Conservation (phyloP, 2,329 filamentous ascomycete species). For the Trichophyton mentagrophytes region DNA sequence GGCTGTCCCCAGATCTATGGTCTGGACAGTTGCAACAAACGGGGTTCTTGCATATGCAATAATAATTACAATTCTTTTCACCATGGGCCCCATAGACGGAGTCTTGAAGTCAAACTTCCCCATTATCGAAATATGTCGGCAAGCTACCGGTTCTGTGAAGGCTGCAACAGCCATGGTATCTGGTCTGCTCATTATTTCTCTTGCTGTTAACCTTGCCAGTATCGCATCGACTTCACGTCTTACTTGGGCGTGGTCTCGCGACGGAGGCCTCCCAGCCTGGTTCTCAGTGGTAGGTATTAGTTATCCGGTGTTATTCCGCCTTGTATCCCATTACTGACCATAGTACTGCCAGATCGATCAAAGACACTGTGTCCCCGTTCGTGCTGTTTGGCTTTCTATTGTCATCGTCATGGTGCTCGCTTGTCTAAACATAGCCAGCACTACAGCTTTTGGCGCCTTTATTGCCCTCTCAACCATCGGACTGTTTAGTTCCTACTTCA, state of each 20-base stretch:
- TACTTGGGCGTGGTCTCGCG: constrained; percentile 39
- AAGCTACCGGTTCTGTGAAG: constrained; percentile 29
- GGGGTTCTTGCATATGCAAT: constrained; percentile 32
- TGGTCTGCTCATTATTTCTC: constrained; percentile 27
- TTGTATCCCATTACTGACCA: background rate
- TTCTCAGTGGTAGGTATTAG: constrained; percentile 19
- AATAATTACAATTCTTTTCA: constrained; percentile 32
- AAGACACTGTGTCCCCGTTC: constrained; percentile 25
- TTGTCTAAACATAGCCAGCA: constrained; percentile 30
- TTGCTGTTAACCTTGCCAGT: constrained; percentile 30
- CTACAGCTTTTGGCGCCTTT: constrained; percentile 29
- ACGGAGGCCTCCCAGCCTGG: constrained; percentile 34
- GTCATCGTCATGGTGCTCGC: constrained; percentile 24
- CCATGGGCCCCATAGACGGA: constrained; percentile 30
- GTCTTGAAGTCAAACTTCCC: constrained; percentile 26
- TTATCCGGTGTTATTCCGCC: background rate
- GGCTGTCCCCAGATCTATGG: constrained; percentile 35
- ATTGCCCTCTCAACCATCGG: constrained; percentile 28
- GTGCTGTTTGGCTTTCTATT: constrained; percentile 25
- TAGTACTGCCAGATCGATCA: constrained; percentile 21
- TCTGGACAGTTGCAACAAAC: constrained; percentile 35
- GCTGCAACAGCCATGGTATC: constrained; percentile 32
- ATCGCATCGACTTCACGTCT: constrained; percentile 38
- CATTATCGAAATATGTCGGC: constrained; percentile 33
- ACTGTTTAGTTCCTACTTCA: constrained; percentile 30